phyloP scores from a whole-genome alignment of 352 stramenopile genomes.

The Globisporangium takayamanum region DNA sequence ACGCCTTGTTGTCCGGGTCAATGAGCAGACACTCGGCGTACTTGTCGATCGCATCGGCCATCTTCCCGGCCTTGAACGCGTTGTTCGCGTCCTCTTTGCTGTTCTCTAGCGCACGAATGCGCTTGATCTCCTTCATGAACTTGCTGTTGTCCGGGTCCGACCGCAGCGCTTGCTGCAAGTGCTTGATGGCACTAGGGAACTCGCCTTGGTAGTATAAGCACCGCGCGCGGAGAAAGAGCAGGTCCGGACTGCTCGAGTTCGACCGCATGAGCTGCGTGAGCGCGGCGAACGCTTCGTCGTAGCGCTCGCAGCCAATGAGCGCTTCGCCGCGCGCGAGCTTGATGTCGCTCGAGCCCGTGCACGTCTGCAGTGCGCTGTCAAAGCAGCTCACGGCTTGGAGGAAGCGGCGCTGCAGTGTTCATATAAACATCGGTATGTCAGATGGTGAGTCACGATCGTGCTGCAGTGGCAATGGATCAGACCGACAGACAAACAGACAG shows the following conservation, averaged over 20 bases:
- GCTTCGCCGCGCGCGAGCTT: slow-evolving; percentile 66
- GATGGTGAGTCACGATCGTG: too few species aligned
- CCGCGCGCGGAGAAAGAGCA: slow-evolving; percentile 82
- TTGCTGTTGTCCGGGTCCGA: slow-evolving; percentile 88
- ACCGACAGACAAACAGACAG: neutral
- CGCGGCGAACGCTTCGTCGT: slow-evolving; percentile 77
- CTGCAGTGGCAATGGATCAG: too few species aligned
- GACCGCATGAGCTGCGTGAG: slow-evolving; percentile 82
- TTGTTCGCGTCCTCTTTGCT: slow-evolving; percentile 89
- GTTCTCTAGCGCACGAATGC: slow-evolving; percentile 75
- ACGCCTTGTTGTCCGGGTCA: slow-evolving; percentile 87
- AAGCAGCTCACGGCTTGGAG: slow-evolving; percentile 66
- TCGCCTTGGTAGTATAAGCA: slow-evolving; percentile 92
- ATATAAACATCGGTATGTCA: neutral
- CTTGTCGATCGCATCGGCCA: slow-evolving; percentile 78
- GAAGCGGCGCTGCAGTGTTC: slow-evolving; percentile 37
- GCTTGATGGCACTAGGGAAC: slow-evolving; percentile 90
- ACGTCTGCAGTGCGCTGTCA: slow-evolving; percentile 64
- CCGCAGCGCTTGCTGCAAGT: slow-evolving; percentile 87
- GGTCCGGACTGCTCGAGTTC: slow-evolving; percentile 70
- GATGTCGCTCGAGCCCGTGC: slow-evolving; percentile 57
- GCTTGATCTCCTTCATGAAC: slow-evolving; percentile 85
- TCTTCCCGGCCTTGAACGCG: slow-evolving; percentile 80
- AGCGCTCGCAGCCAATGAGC: slow-evolving; percentile 71
- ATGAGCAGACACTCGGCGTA: slow-evolving; percentile 87